Percentiles rank a stretch among this genome's conserved stretches.
Conservation (phyloP, 257 asterid genomes). For the Ajuga chamaepitys region DNA sequence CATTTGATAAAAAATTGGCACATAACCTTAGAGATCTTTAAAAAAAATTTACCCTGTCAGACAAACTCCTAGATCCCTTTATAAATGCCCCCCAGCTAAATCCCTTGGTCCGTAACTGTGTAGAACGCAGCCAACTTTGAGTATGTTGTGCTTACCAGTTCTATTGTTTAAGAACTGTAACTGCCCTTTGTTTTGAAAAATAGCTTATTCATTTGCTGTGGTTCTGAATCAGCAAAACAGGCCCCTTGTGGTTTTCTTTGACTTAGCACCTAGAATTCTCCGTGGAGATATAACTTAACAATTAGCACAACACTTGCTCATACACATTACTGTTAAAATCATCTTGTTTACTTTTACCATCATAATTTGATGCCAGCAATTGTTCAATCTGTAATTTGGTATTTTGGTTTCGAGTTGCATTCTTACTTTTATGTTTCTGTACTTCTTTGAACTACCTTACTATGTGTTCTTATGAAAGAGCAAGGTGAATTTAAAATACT, state of each 20-base stretch:
- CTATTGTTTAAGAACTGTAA: background rate
- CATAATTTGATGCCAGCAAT: background rate
- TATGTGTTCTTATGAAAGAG: background rate
- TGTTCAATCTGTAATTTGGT: background rate
- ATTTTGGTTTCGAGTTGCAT: background rate
- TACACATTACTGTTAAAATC: background rate
- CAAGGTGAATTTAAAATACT: background rate
- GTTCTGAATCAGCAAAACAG: background rate
- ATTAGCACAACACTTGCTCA: background rate
- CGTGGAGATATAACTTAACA: background rate
- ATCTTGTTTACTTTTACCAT: background rate
- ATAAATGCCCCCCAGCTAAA: no score
- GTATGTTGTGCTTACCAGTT: background rate
- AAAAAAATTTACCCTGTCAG: no score
- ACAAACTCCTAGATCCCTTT: no score
- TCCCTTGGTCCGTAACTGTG: no score
- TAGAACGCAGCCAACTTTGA: background rate
- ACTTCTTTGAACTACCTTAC: background rate
- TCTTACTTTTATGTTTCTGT: background rate
- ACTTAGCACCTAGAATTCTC: background rate
- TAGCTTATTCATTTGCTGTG: background rate
- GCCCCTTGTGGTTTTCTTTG: background rate
- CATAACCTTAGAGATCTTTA: no score
- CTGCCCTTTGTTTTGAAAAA: slow-evolving; percentile 1
- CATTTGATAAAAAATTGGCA: no score